phyloP scores from a whole-genome alignment of 139 green algal genomes.

The Zygnema cylindricum region DNA sequence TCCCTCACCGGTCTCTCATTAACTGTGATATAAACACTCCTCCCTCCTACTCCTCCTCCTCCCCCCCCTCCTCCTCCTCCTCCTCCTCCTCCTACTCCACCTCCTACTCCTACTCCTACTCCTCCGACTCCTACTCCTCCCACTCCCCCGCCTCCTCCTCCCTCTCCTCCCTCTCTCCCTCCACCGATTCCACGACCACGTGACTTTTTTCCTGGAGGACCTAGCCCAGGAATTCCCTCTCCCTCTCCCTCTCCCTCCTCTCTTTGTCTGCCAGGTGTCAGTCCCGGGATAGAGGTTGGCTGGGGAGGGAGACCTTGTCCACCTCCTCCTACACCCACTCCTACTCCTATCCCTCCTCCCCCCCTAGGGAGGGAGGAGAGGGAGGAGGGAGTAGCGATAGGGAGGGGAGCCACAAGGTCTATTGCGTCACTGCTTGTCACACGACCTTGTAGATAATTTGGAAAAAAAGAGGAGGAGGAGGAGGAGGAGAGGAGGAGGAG shows the following conservation, averaged over 20 bases:
- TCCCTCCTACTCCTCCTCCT: background rate
- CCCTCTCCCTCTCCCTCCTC: background rate
- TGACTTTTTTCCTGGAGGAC: background rate
- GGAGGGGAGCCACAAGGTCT: slow-evolving; percentile 34
- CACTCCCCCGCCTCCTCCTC: background rate
- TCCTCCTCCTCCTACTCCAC: background rate
- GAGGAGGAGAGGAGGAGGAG: background rate
- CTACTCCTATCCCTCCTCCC: too few species aligned
- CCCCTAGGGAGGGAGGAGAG: background rate
- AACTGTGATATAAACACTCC: slow-evolving; percentile 31
- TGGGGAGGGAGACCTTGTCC: too few species aligned
- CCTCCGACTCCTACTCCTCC: background rate
- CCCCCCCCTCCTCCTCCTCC: background rate
- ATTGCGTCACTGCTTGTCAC: slow-evolving; percentile 31
- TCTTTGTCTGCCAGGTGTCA: background rate
- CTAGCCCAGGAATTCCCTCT: background rate
- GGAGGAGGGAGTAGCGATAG: background rate
- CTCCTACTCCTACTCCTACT: background rate
- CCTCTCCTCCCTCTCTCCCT: background rate
- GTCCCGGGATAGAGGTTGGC: too few species aligned
- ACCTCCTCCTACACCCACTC: too few species aligned
- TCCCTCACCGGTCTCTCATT: slow-evolving; percentile 45
- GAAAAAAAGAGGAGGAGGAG: background rate
- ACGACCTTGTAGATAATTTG: slow-evolving; percentile 37
- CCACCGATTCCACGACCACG: too few species aligned